Evolutionary conservation across 106 monocot genomes (phyloP).

Genomic region (Iris macrosiphon): DNA sequence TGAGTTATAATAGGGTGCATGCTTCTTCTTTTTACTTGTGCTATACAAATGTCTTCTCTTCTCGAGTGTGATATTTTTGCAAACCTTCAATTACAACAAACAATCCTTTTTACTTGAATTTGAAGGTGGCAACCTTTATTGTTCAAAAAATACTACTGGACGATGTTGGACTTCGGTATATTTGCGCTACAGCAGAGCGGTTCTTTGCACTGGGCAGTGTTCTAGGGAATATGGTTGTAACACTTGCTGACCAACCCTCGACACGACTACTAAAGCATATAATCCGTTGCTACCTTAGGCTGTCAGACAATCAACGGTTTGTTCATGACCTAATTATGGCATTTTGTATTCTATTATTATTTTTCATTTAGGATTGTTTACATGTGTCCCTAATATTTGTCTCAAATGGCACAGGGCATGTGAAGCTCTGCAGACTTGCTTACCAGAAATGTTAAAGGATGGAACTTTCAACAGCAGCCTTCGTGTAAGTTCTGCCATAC

Average conservation of each 20-base stretch:
- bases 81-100: too few species aligned
- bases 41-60: too few species aligned
- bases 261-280: constrained; percentile 89
- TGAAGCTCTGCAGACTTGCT: constrained; percentile 59
- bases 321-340: not conserved
- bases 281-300: constrained; percentile 92
- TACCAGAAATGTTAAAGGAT: constrained; percentile 71
- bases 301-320: constrained; percentile 88
- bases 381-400: not conserved
- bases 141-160: constrained; percentile 94
- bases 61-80: too few species aligned
- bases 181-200: constrained; percentile 90
- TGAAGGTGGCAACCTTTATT: constrained; percentile 94
- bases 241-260: constrained; percentile 87
- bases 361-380: not conserved
- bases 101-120: not conserved
- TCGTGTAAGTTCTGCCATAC: constrained; percentile 61
- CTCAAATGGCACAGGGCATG: constrained; percentile 49
- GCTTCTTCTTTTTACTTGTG: too few species aligned
- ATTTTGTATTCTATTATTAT: too few species aligned
- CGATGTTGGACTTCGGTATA: constrained; percentile 84
- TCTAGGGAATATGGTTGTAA: constrained; percentile 87
- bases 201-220: constrained; percentile 95
- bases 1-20: too few species aligned
- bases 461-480: constrained; percentile 69